These are phyloP conservation scores for Eucalyptus victrix DNA, from an alignment of 345 rosid species.

Conservation along the genomic window DNA sequence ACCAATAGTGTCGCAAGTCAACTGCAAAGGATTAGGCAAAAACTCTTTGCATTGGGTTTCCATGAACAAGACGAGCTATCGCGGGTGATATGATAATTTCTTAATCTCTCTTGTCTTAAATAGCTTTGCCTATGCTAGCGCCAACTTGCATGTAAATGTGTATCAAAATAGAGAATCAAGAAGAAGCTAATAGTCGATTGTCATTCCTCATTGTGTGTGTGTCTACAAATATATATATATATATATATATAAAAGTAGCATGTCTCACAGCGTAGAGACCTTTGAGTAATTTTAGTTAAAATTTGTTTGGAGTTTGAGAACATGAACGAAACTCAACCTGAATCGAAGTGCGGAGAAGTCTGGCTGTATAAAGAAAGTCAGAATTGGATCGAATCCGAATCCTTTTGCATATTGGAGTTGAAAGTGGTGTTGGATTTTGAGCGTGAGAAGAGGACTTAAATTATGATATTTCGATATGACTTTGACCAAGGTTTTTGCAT, in stretches of 20 bases:
- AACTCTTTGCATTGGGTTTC: not conserved
- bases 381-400: not conserved
- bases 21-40: not conserved
- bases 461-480: not conserved
- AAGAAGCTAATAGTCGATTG: not conserved
- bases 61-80: not conserved
- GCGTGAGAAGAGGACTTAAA: not conserved
- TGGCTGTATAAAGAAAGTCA: not conserved
- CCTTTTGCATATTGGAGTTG: not conserved
- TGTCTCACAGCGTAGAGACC: not conserved
- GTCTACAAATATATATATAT: too few relatives aligned
- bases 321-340: not conserved
- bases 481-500: not conserved
- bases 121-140: not conserved
- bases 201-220: not conserved
- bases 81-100: not conserved
- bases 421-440: not conserved
- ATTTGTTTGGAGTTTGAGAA: not conserved
- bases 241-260: too few relatives aligned
- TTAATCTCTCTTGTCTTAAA: not conserved
- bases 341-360: not conserved
- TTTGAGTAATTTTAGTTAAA: not conserved
- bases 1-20: not conserved
- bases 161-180: not conserved
- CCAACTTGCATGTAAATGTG: not conserved